Conservation (phyloP, 208 protist species). For the Trypanosoma cruzi region DNA sequence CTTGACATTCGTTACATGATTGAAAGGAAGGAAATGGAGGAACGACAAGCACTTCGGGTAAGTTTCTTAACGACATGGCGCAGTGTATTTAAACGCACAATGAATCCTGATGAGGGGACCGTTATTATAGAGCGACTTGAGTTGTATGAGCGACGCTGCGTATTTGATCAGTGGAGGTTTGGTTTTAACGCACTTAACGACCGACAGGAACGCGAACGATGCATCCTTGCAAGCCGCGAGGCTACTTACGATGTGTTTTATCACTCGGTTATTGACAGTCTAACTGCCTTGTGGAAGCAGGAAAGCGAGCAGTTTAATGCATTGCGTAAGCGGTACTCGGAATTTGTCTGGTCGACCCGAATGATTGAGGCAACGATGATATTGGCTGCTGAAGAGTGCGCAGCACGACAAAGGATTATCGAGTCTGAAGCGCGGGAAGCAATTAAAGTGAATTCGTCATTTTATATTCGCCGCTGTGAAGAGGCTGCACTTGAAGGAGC, state of each 20-base stretch:
- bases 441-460: background rate
- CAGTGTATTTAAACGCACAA: constrained; percentile 38
- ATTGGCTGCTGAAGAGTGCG: constrained; percentile 28
- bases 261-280: constrained; percentile 34
- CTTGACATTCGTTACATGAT: constrained; percentile 45
- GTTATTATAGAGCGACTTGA: constrained; percentile 52
- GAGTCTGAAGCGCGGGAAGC: constrained; percentile 26
- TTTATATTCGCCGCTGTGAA: constrained; percentile 2
- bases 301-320: constrained; percentile 40
- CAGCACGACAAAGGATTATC: constrained; percentile 19
- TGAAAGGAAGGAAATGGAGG: constrained; percentile 44
- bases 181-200: constrained; percentile 37
- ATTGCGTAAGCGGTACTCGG: constrained; percentile 27
- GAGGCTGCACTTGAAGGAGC: background rate
- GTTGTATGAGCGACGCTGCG: constrained; percentile 51
- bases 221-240: constrained; percentile 11
- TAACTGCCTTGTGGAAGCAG: constrained; percentile 38
- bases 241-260: constrained; percentile 32
- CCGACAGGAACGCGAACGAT: constrained; percentile 12
- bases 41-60: constrained; percentile 33
- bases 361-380: constrained; percentile 22
- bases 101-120: constrained; percentile 32
- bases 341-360: constrained; percentile 27
- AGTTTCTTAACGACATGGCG: constrained; percentile 59
- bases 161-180: constrained; percentile 55